These are phyloP conservation scores for Scedosporium boydii DNA, from an alignment of 2,329 filamentous ascomycete genomes.

Conservation along the genomic window DNA sequence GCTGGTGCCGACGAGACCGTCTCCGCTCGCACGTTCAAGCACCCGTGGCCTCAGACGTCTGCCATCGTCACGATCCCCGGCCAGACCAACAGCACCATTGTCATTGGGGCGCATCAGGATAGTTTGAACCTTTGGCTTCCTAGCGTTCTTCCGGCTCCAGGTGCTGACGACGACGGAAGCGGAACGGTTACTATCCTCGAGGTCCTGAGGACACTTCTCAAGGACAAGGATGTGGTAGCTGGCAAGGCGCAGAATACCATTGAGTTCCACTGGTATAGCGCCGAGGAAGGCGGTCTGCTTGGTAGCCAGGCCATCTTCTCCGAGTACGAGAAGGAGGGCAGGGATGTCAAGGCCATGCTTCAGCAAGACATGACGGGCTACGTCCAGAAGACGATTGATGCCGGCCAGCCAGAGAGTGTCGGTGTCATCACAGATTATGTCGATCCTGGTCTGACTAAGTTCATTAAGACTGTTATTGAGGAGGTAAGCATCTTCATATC, in stretches of 20 bases:
- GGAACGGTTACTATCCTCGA: slow-evolving; percentile 93
- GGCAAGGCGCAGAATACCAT: slow-evolving; percentile 76
- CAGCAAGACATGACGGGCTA: slow-evolving; percentile 98
- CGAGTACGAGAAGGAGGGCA: slow-evolving; percentile 61
- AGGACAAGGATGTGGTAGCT: slow-evolving; percentile 56
- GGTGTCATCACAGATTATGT: slow-evolving; percentile 92
- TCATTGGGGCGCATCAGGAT: slow-evolving; percentile 89
- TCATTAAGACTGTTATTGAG: slow-evolving; percentile 82
- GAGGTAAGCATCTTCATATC: slow-evolving; percentile 30
- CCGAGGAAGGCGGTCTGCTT: slow-evolving; percentile 78
- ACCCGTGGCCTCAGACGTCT: slow-evolving; percentile 82
- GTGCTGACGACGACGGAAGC: slow-evolving; percentile 91
- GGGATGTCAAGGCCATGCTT: slow-evolving; percentile 88
- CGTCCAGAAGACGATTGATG: slow-evolving; percentile 70
- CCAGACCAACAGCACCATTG: slow-evolving; percentile 69
- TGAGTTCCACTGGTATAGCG: slow-evolving; percentile 95
- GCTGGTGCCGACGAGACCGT: slow-evolving; percentile 62
- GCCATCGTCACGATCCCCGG: slow-evolving; percentile 90
- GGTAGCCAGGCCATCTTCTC: slow-evolving; percentile 86
- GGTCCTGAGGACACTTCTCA: slow-evolving; percentile 71
- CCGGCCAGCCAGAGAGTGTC: slow-evolving; percentile 73
- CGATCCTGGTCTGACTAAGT: slow-evolving; percentile 69
- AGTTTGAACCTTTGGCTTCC: slow-evolving; percentile 91
- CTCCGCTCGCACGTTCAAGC: slow-evolving; percentile 62
- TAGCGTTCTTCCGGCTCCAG: slow-evolving; percentile 72